A percentile compares a stretch with the other conserved stretches of the same genome.
Conservation (phyloP, 306 rosid genomes). For the Aeschynomene evenia region DNA sequence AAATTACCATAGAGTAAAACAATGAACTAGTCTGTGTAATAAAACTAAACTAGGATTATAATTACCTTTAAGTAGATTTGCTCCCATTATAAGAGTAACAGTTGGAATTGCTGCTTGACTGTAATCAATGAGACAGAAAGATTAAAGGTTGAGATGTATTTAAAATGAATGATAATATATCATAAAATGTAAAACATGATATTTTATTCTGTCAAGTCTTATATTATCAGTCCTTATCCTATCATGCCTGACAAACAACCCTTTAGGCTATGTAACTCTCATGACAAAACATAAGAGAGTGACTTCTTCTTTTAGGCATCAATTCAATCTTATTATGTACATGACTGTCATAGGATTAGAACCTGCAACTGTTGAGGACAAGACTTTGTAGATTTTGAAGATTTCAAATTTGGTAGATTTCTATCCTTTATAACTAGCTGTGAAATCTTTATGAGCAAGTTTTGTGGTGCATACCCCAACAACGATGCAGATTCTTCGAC, state of each 20-base stretch:
- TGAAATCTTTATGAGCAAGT: conserved; percentile 4
- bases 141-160: neutral
- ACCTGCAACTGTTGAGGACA: neutral
- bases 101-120: conserved; percentile 80
- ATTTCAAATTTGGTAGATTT: neutral
- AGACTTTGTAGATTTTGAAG: neutral
- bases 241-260: too few relatives aligned
- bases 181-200: too few relatives aligned
- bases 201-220: too few relatives aligned
- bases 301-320: neutral
- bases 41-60: neutral
- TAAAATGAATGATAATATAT: too few relatives aligned
- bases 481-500: conserved; percentile 58
- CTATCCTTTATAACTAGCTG: neutral
- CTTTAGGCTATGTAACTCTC: neutral
- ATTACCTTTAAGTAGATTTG: conserved; percentile 73
- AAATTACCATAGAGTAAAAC: neutral
- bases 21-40: neutral
- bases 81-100: conserved; percentile 76
- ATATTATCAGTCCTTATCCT: too few relatives aligned
- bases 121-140: conserved; percentile 16
- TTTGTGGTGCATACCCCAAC: conserved; percentile 59
- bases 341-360: neutral
- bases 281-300: neutral
- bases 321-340: neutral